Evolutionary conservation across 768 basidiomycete genomes (phyloP).

Genomic region (Leucosporidium scottii): DNA sequence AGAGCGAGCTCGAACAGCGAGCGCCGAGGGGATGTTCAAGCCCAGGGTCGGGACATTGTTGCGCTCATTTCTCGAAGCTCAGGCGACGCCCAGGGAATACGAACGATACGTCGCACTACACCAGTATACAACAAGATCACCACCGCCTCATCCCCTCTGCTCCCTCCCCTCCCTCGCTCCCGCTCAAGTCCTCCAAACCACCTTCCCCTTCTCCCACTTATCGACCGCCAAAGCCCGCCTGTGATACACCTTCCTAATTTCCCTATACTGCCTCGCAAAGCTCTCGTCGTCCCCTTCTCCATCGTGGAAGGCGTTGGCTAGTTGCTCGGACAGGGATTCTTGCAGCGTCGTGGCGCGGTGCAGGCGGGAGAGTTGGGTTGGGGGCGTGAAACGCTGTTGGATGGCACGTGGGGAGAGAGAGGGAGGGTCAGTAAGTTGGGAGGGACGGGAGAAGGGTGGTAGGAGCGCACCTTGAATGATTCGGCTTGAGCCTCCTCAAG

Average conservation of each 20-base stretch:
- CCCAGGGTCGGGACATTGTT: too few relatives aligned
- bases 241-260: slow-evolving; percentile 80
- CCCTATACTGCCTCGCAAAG: slow-evolving; percentile 82
- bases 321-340: slow-evolving; percentile 77
- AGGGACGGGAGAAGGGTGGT: too few relatives aligned
- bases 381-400: slow-evolving; percentile 67
- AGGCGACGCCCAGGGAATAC: too few relatives aligned
- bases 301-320: slow-evolving; percentile 76
- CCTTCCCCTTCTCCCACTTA: slow-evolving; percentile 75
- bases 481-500: slow-evolving; percentile 81
- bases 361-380: slow-evolving; percentile 80
- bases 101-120: too few relatives aligned
- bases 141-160: too few relatives aligned
- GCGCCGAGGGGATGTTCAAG: too few relatives aligned
- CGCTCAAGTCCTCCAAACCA: slow-evolving; percentile 43
- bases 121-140: too few relatives aligned
- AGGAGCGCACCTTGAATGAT: slow-evolving; percentile 69
- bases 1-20: too few relatives aligned
- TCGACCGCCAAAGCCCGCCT: slow-evolving; percentile 86
- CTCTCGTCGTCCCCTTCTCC: slow-evolving; percentile 49
- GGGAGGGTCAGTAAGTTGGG: not conserved
- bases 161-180: too few relatives aligned
- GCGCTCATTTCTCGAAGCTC: too few relatives aligned
- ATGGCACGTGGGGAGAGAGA: not conserved
- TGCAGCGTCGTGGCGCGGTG: slow-evolving; percentile 81